phyloP scores from a whole-genome alignment of 2,329 filamentous ascomycete genomes.

The Huntiella moniliformis region DNA sequence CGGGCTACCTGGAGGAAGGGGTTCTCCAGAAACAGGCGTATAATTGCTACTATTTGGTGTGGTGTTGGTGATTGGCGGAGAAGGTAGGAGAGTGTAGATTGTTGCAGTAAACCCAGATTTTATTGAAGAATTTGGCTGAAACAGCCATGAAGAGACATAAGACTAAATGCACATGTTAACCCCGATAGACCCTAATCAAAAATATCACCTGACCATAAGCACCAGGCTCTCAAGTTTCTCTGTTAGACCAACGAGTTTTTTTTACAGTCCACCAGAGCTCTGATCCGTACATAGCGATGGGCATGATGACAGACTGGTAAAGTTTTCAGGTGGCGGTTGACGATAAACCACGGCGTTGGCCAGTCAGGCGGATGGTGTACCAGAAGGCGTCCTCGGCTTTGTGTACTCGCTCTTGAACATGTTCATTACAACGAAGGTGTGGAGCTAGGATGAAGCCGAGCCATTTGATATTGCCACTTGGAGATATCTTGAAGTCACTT shows the following conservation, averaged over 20 bases:
- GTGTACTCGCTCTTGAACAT: background rate
- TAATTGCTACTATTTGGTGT: no score
- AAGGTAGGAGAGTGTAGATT: no score
- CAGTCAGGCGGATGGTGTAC: background rate
- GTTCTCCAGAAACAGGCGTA: no score
- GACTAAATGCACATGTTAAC: no score
- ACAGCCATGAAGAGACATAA: no score
- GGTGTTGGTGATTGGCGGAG: no score
- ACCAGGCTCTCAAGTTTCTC: background rate
- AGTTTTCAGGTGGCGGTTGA: background rate
- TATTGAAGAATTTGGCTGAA: no score
- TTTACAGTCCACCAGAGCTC: background rate
- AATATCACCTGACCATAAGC: no score
- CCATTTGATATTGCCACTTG: background rate
- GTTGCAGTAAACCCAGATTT: no score
- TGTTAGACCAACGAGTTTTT: background rate
- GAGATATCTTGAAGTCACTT: no score
- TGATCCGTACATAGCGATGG: background rate
- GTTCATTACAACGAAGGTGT: background rate
- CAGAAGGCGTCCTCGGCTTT: background rate
- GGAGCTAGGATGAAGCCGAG: background rate
- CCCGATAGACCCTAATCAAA: no score
- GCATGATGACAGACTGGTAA: background rate
- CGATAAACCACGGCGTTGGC: background rate
- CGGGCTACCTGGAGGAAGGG: no score